Conservation (phyloP, 2,329 filamentous ascomycete species). For the Hypoxylon sp. region DNA sequence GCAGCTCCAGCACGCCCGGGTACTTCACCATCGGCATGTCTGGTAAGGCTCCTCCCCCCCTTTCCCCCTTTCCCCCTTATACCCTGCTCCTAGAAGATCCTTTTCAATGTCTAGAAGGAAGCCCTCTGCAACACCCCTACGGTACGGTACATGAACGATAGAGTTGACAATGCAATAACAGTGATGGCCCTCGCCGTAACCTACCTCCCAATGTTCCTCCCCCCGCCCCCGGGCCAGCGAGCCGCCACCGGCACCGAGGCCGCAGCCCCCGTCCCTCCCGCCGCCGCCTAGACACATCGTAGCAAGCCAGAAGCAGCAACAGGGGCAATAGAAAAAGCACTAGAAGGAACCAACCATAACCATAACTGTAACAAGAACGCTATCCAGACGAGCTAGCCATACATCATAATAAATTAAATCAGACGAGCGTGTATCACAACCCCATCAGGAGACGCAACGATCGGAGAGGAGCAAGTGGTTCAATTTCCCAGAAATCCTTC, state of each 20-base stretch:
- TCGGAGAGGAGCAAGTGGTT: background rate
- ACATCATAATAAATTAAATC: background rate
- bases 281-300: conserved; percentile 13
- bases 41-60: conserved; percentile 64
- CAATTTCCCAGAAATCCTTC: background rate
- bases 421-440: background rate
- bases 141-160: background rate
- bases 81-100: background rate
- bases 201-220: conserved; percentile 65
- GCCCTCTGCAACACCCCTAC: background rate
- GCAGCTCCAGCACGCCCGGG: conserved; percentile 74
- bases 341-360: background rate
- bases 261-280: conserved; percentile 46
- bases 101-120: background rate
- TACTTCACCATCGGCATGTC: conserved; percentile 84
- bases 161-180: conserved; percentile 48
- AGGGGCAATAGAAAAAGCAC: background rate
- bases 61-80: background rate
- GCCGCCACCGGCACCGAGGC: conserved; percentile 52
- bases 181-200: conserved; percentile 70
- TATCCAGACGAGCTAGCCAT: background rate
- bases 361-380: background rate
- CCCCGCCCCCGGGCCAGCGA: conserved; percentile 53
- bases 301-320: background rate
- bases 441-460: background rate